phyloP scores from a whole-genome alignment of 352 stramenopile species.

The Phytopythium litorale region DNA sequence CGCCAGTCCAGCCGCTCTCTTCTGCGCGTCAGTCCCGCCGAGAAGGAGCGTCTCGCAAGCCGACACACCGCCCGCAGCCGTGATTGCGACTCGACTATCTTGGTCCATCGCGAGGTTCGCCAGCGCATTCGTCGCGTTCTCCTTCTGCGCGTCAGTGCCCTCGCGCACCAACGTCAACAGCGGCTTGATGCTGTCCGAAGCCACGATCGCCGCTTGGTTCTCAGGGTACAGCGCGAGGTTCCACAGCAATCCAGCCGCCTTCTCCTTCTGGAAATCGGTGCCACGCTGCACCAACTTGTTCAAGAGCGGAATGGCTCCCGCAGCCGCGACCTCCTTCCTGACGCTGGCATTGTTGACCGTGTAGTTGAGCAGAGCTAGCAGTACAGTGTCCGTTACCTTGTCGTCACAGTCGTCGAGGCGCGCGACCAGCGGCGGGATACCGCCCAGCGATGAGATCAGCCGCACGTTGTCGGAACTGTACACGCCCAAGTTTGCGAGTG shows the following conservation, averaged over 20 bases:
- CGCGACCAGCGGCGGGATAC: neutral
- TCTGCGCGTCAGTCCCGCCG: neutral
- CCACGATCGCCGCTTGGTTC: neutral
- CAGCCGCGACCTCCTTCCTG: neutral
- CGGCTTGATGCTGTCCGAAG: neutral
- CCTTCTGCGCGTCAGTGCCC: neutral
- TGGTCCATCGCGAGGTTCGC: neutral
- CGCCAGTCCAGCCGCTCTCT: no score
- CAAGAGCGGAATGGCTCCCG: neutral
- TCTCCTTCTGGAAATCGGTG: neutral
- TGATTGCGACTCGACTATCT: neutral
- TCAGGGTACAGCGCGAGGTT: neutral
- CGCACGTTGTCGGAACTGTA: neutral
- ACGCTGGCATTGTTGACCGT: neutral
- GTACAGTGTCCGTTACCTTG: neutral
- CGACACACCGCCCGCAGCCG: neutral
- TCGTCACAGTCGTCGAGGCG: neutral
- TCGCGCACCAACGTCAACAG: neutral
- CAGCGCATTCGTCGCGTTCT: neutral
- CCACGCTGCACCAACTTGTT: neutral
- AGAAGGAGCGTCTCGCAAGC: neutral
- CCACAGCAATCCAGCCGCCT: neutral
- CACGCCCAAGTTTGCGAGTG: neutral
- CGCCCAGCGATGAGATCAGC: neutral
- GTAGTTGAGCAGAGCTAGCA: neutral